A percentile compares a stretch with the other conserved stretches of the same genome.
Evolutionary conservation across 2,329 filamentous ascomycete genomes (phyloP).

Genomic region (Epicoccum sorghinum): DNA sequence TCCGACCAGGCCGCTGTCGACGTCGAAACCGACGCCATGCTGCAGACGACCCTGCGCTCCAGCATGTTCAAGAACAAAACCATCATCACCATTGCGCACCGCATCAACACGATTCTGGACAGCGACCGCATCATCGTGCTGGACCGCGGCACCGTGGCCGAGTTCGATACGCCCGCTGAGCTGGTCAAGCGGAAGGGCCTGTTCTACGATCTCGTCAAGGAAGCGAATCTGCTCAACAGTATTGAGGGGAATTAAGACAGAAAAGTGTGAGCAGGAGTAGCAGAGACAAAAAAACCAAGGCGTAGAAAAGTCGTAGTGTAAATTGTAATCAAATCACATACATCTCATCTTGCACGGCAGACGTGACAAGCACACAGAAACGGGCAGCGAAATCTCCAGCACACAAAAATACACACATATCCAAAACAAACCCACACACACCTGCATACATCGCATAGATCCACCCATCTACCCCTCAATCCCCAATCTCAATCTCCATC

Average conservation of each 20-base stretch:
- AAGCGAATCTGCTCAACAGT: constrained; percentile 72
- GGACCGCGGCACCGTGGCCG: constrained; percentile 85
- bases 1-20: constrained; percentile 66
- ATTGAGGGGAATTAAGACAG: constrained; percentile 20
- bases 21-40: constrained; percentile 69
- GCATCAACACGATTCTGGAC: constrained; percentile 95
- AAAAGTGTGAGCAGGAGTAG: not conserved
- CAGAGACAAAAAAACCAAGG: not conserved
- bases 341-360: too few relatives aligned
- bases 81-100: constrained; percentile 97
- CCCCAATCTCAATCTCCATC: not conserved
- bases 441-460: not conserved
- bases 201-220: constrained; percentile 90
- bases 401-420: too few relatives aligned
- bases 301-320: not conserved
- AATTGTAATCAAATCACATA: not conserved
- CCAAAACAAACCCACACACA: too few relatives aligned
- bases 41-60: constrained; percentile 68
- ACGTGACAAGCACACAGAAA: too few relatives aligned
- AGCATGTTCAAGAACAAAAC: constrained; percentile 84
- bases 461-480: not conserved
- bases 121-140: constrained; percentile 91
- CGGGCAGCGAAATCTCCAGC: too few relatives aligned
- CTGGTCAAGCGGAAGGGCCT: constrained; percentile 77
- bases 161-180: constrained; percentile 86